Conservation (phyloP, 495 filamentous ascomycete genomes). For the Cairneyella variabilis region DNA sequence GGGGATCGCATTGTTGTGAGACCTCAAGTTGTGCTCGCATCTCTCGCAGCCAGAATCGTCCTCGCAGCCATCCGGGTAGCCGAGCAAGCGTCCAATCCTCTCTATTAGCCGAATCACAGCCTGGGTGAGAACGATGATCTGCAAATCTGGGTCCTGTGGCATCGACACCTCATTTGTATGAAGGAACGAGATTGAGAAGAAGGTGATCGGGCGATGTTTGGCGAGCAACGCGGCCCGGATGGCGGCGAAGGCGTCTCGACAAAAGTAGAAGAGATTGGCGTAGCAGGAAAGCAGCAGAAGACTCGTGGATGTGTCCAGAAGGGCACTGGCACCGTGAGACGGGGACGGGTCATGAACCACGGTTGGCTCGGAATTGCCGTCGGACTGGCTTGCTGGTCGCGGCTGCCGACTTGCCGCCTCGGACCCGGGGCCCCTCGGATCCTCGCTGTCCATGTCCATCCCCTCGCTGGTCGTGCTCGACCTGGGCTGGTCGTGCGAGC, state of each 20-base stretch:
- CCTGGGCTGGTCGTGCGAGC: not conserved
- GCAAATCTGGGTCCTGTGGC: constrained; percentile 2
- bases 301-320: not conserved
- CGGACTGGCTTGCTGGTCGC: not conserved
- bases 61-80: not conserved
- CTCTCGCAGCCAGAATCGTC: not conserved
- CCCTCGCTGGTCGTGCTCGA: not conserved
- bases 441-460: not conserved
- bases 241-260: not conserved
- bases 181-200: not conserved
- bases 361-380: not conserved
- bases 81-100: constrained; percentile 5
- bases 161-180: not conserved
- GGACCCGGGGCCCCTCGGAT: not conserved
- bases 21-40: not conserved
- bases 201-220: not conserved
- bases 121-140: constrained; percentile 8
- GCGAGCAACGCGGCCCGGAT: not conserved
- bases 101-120: constrained; percentile 4
- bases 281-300: not conserved
- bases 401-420: not conserved
- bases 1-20: not conserved
- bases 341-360: not conserved
- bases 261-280: not conserved
- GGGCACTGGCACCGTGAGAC: not conserved